These are phyloP conservation scores for Backusella tuberculispora DNA, from an alignment of 192 early-diverging fungal genomes.

Conservation along the genomic window DNA sequence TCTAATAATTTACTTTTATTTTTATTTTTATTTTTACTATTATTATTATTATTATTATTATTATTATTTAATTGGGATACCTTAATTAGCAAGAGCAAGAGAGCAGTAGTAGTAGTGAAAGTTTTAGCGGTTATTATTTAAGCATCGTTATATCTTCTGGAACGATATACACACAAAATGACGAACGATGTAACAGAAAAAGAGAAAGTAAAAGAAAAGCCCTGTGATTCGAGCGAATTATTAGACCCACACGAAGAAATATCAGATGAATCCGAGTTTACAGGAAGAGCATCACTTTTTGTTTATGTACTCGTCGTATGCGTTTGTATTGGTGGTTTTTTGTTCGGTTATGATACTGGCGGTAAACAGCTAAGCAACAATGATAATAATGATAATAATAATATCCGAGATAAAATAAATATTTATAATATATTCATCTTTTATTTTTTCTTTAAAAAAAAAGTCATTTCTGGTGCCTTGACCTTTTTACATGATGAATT, in stretches of 20 bases:
- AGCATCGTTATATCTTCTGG: conserved; percentile 32
- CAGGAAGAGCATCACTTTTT: conserved; percentile 10
- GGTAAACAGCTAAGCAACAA: conserved; percentile 3
- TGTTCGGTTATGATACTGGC: conserved; percentile 32
- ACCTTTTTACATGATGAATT: conserved; percentile 57
- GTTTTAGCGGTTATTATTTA: conserved; percentile 32
- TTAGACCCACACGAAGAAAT: conserved; percentile 18
- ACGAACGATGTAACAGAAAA: not conserved
- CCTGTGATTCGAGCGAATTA: not conserved
- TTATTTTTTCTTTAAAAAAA: not conserved
- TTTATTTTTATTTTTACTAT: not conserved
- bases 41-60: not conserved
- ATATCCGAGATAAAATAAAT: not conserved
- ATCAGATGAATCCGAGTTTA: conserved; percentile 17
- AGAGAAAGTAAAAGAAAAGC: too few relatives aligned
- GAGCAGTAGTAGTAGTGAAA: not conserved
- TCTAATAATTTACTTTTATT: not conserved
- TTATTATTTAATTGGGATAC: not conserved
- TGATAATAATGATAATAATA: not conserved
- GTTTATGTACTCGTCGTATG: conserved; percentile 27
- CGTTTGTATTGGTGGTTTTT: conserved; percentile 31
- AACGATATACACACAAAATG: not conserved
- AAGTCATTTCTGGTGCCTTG: conserved; percentile 57
- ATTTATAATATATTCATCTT: not conserved
- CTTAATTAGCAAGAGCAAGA: not conserved